Conservation (phyloP, 345 rosid species). For the Citrus reticulata region DNA sequence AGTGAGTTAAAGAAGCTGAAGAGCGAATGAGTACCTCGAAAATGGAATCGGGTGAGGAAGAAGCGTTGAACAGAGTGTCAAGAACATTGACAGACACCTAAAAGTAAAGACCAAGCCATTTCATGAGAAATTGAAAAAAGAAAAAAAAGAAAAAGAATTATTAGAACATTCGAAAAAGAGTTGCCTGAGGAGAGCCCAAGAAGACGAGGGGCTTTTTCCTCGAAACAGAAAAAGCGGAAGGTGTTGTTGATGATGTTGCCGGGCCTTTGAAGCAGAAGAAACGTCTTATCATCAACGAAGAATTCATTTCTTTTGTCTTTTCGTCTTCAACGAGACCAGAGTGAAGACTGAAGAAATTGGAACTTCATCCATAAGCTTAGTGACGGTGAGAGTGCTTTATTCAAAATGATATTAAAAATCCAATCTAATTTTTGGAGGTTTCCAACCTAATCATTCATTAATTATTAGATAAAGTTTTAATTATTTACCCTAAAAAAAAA, state of each 20-base stretch:
- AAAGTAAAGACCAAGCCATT: slow-evolving; percentile 22
- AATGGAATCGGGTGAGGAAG: slow-evolving; percentile 53
- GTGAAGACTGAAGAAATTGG: too few relatives aligned
- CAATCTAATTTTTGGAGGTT: neutral
- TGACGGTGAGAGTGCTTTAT: too few relatives aligned
- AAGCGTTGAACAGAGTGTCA: slow-evolving; percentile 72
- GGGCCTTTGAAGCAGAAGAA: slow-evolving; percentile 47
- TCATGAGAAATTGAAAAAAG: neutral
- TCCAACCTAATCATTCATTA: too few relatives aligned
- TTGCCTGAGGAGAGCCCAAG: slow-evolving; percentile 90
- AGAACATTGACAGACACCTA: slow-evolving; percentile 83
- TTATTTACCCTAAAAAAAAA: too few relatives aligned
- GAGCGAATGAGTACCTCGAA: slow-evolving; percentile 51
- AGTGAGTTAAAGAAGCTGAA: neutral
- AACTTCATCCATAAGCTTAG: neutral
- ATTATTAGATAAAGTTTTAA: too few relatives aligned
- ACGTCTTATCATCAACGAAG: slow-evolving; percentile 58
- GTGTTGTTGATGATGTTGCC: slow-evolving; percentile 12
- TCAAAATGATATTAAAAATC: neutral
- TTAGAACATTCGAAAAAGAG: neutral
- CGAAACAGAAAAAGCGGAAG: slow-evolving; percentile 34
- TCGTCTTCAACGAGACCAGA: neutral
- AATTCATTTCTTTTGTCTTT: slow-evolving; percentile 25
- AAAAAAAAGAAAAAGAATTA: neutral
- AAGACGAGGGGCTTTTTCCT: slow-evolving; percentile 78